These are phyloP conservation scores for Coffea canephora DNA, from an alignment of 257 asterid genomes.

Conservation along the genomic window DNA sequence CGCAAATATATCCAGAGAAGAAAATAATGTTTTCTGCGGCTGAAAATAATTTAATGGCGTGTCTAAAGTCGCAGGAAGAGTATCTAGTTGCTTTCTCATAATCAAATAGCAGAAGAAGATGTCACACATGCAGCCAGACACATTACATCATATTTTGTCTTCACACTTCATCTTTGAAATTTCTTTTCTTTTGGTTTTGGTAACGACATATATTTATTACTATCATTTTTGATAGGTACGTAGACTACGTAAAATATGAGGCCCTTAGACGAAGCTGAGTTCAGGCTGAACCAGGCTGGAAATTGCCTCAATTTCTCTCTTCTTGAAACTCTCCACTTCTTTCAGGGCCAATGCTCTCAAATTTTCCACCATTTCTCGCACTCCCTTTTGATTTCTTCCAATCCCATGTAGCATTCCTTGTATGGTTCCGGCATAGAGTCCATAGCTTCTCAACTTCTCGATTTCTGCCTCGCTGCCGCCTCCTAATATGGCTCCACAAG, in stretches of 20 bases:
- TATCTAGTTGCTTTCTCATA: background rate
- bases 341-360: conserved; percentile 43
- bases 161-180: background rate
- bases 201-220: background rate
- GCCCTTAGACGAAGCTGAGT: conserved; percentile 11
- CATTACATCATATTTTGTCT: too few relatives aligned
- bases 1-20: background rate
- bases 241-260: too few relatives aligned
- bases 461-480: conserved; percentile 62
- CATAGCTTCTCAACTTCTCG: conserved; percentile 49
- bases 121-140: too few relatives aligned
- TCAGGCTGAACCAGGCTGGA: conserved; percentile 30
- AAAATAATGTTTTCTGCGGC: too few relatives aligned
- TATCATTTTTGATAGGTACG: background rate
- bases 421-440: conserved; percentile 49
- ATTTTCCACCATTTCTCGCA: conserved; percentile 30
- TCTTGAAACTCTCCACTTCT: conserved; percentile 44
- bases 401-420: conserved; percentile 36
- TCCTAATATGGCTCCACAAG: conserved; percentile 78
- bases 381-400: conserved; percentile 17
- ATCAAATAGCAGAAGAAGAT: background rate
- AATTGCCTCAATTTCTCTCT: conserved; percentile 24
- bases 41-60: background rate
- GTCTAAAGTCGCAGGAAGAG: background rate
- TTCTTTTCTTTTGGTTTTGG: background rate